Evolutionary conservation across 805 yeast genomes (phyloP).

Genomic region (Cyberlindnera euphorbiiphila): DNA sequence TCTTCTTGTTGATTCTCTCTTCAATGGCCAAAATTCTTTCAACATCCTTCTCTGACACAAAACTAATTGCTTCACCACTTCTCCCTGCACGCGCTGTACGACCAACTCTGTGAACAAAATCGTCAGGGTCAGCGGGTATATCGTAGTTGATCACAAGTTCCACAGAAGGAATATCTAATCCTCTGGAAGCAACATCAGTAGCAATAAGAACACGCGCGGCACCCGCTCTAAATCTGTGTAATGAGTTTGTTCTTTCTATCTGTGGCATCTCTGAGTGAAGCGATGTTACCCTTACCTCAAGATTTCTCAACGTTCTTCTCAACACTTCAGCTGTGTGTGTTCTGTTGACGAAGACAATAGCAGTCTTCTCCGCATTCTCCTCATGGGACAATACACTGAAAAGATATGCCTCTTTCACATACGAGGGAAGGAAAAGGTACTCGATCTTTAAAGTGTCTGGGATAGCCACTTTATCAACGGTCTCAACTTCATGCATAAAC

Average conservation of each 20-base stretch:
- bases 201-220: slow-evolving; percentile 93
- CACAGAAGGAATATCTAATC: slow-evolving; percentile 92
- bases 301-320: slow-evolving; percentile 65
- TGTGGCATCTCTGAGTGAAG: slow-evolving; percentile 95
- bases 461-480: slow-evolving; percentile 70
- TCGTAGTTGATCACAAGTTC: slow-evolving; percentile 88
- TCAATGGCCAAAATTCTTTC: slow-evolving; percentile 81
- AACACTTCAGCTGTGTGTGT: slow-evolving; percentile 87
- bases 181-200: slow-evolving; percentile 97
- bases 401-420: slow-evolving; percentile 86
- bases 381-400: slow-evolving; percentile 62
- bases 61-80: slow-evolving; percentile 74
- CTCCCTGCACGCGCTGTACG: slow-evolving; percentile 99
- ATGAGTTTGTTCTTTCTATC: slow-evolving; percentile 80
- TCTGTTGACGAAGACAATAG: slow-evolving; percentile 86
- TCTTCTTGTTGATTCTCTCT: slow-evolving; percentile 71
- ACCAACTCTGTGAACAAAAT: slow-evolving; percentile 95
- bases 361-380: slow-evolving; percentile 60
- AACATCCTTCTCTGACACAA: slow-evolving; percentile 84
- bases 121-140: slow-evolving; percentile 94
- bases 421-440: slow-evolving; percentile 77
- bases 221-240: slow-evolving; percentile 89
- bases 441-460: slow-evolving; percentile 66
- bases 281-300: slow-evolving; percentile 82
- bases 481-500: slow-evolving; percentile 72